Evolutionary conservation across 2,329 filamentous ascomycete genomes (phyloP), one percentile per base, ranked within the genome.

Genomic region (Botrytis tulipae): DNA sequence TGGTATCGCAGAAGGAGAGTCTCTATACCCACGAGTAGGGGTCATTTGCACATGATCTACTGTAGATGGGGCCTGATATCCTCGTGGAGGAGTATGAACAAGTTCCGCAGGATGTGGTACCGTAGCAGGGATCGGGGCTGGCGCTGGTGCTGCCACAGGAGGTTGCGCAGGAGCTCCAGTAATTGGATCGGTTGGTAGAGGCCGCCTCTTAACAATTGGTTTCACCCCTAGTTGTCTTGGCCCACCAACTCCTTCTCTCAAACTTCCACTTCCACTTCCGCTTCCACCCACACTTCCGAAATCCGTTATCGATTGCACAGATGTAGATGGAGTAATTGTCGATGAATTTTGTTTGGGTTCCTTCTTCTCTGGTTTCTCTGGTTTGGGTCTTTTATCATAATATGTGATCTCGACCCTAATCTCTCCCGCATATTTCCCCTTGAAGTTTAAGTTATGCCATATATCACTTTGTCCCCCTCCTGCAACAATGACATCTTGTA

Each of bases 341-440:
- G 82, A 75, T 32, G 62, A 25, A 25, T 5, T 54, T 12, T 51
- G 71, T 66, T 57, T 71, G 7, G 44, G 67, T 82, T 78, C 60
- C 9, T 71, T 84, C 80, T 88, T 91, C 75, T 89, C 86, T 12
- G 86, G 84, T 83, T 92, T 94, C 74, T 97, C 93, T 20, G 88
- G 87, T 83, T 96, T 96, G 32, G 94, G 92, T 40, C 95, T 88
- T 73, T 88, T 91, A 82, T 99, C 96, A 85, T 98, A 99, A 84
- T 92, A 99, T 60, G 96, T 99, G 83, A 98, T 91, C 83, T 99
- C 96, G 76, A 99, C 91, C 77, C 95, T 89, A 76, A 99, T 91
- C 82, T 98, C 95, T 72, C 96, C 96, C 10, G 96, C 95, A 79
- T 98, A 99, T 86, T 97, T 97, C 76, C 95, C 94, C 80, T 91